Evolutionary conservation across 2,329 filamentous ascomycete species (phyloP), one percentile per base, ranked within the genome.

Genomic region (Colletotrichum costaricense): DNA sequence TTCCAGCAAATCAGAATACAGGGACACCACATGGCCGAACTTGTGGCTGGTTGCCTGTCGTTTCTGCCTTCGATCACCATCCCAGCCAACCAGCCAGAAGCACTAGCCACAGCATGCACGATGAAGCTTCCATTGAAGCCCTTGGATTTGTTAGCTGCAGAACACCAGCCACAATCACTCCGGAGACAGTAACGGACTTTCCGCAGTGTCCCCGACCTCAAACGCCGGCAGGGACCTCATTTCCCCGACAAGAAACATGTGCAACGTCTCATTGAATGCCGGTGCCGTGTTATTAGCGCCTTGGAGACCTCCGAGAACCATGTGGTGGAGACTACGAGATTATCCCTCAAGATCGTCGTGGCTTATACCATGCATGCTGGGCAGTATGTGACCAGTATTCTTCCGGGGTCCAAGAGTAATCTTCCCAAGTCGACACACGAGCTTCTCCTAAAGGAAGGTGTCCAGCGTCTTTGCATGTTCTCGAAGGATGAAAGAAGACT

Each of bases 51-150:
- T 22, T 42, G 52, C 69, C 65, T 63, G 14, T 35, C 22, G 52
- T 59, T 22, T 38, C 56, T 57, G 52, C 65, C 38, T 57, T 26
- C 67, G n/a, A 42, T 52, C 69, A 57, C 12, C n/a, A n/a, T 26
- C 7, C 26, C 28, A 19, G 38, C 69, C 58, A 72, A 72, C 69
- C 65, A 69, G 30, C 24, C 42, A 14, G 22, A 22, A 4, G 26
- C 65, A 63, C 69, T 55, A 72, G 69, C 69, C 69, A 72, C 69
- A 55, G n/a, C 42, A 16, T 49, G 46, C 46, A 35, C 35, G 62
- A 26, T 30, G 60, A 35, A 42, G 49, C 12, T 24, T 26, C 42
- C 28, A 42, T 33, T 19, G 46, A 30, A 52, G 26, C 46, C 69
- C 12, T 71, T 30, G 19, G 19, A 49, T 46, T 67, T 35, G 12